These are phyloP conservation scores for Fusarium stilboides DNA, from an alignment of 2,329 filamentous ascomycete species.

Conservation along the genomic window DNA sequence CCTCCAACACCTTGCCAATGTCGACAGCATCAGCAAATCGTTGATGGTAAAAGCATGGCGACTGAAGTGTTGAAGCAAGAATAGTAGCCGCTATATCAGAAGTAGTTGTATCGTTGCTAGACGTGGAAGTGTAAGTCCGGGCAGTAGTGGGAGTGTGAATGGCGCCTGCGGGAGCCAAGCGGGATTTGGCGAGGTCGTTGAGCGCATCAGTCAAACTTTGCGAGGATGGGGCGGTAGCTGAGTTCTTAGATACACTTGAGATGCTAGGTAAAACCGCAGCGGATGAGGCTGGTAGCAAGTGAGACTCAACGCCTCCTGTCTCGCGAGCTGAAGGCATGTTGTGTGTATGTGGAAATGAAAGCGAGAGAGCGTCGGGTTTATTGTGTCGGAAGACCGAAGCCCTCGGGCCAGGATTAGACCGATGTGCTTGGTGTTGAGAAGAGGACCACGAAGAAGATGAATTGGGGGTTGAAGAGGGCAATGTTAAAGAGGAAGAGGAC, in stretches of 20 bases:
- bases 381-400: slow-evolving; percentile 76
- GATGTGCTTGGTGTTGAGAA: slow-evolving; percentile 18
- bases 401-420: slow-evolving; percentile 77
- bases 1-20: slow-evolving; percentile 93
- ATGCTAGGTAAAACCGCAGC: slow-evolving; percentile 15
- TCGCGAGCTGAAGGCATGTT: slow-evolving; percentile 69
- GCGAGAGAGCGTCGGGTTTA: slow-evolving; percentile 74
- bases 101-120: slow-evolving; percentile 30
- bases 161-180: slow-evolving; percentile 51
- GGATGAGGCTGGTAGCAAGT: slow-evolving; percentile 15
- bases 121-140: slow-evolving; percentile 29
- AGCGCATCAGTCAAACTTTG: slow-evolving; percentile 76
- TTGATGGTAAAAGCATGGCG: slow-evolving; percentile 98
- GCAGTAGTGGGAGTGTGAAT: slow-evolving; percentile 45
- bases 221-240: slow-evolving; percentile 62
- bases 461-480: slow-evolving; percentile 19
- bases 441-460: slow-evolving; percentile 48
- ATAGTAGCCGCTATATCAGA: slow-evolving; percentile 35
- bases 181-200: slow-evolving; percentile 65
- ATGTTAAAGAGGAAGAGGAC: slow-evolving; percentile 20
- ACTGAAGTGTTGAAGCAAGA: slow-evolving; percentile 73
- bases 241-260: slow-evolving; percentile 41
- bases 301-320: slow-evolving; percentile 55
- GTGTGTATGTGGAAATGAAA: slow-evolving; percentile 54
- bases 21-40: slow-evolving; percentile 97